Evolutionary conservation across 2,329 filamentous ascomycete species (phyloP).

Genomic region (Paecilomyces sp.): DNA sequence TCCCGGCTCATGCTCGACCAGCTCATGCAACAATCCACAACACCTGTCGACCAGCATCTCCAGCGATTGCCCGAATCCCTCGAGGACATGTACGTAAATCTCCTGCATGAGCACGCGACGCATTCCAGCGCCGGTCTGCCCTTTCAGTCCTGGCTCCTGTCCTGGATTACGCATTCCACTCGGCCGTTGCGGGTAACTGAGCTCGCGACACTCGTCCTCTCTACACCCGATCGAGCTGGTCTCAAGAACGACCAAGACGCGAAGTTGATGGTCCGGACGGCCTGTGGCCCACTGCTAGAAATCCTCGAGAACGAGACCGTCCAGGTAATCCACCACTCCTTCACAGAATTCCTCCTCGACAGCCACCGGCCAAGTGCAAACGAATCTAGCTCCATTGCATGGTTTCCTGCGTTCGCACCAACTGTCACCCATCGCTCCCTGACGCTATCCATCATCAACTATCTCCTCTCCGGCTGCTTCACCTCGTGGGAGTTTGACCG

Average conservation of each 20-base stretch:
- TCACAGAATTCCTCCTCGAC: constrained; percentile 38
- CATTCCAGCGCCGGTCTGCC: constrained; percentile 19
- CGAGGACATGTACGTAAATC: constrained; percentile 32
- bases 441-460: background rate
- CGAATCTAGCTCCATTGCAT: background rate
- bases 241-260: constrained; percentile 7
- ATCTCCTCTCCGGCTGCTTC: background rate
- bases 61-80: constrained; percentile 28
- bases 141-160: constrained; percentile 29
- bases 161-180: constrained; percentile 35
- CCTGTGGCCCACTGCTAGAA: constrained; percentile 38
- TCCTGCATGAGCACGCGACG: constrained; percentile 30
- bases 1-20: constrained; percentile 38
- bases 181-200: constrained; percentile 39
- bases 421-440: background rate
- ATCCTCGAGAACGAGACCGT: constrained; percentile 40
- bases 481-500: background rate
- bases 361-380: background rate
- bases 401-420: background rate
- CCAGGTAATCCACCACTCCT: constrained; percentile 42
- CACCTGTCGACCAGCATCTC: constrained; percentile 17
- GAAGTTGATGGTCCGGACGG: constrained; percentile 28
- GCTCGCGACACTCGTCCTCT: constrained; percentile 22
- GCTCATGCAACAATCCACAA: constrained; percentile 14
- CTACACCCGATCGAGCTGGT: background rate